Base-by-base conservation (phyloP, 2,329 filamentous ascomycete genomes). In the Penicillium digitatum region DNA sequence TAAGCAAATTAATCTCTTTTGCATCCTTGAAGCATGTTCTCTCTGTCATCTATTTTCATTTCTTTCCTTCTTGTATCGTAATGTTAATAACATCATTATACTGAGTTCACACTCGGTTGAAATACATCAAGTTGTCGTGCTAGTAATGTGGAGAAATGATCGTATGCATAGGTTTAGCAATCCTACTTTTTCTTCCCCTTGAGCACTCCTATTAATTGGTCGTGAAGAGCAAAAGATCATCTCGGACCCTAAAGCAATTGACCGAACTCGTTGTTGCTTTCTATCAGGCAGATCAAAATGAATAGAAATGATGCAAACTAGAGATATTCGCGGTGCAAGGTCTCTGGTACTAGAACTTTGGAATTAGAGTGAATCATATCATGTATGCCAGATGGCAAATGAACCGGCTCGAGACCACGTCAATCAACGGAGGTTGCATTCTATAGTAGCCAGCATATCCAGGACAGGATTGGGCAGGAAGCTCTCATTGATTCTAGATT, bases 21-120 rank as follows among this genome's bases (percentile, higher is more conserved):
- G 31, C 46, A 54, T 54, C 49, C 18, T 22, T 44, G 38, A 43
- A 54, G 38, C 52, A 54, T 54, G 38, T 43, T 20, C 26, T 54
- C 20, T 35, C 22, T 48, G 44, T 39, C 31, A 47, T 38, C 18
- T 31, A 18, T 40, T 31, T 26, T 29, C 16, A 11, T 7, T 16
- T 12, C 24, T 16, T n/a, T 9, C 34, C 11, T 26, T 52, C 34
- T 11, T 26, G 22, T 40, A 52, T 31, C 35, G 32, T 52, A 52
- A 52, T 52, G 24, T 37, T 52, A 52, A 52, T 52, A 48, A 14
- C 24, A 47, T 24, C 20, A 10, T 52, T 40, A 16, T 20, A n/a
- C 42, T 22, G 32, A 32, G 24, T 35, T n/a, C 26, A 32, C 22
- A 37, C 34, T 40, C 34, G 20, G 34, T 48, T 29, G 12, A 11